These are phyloP conservation scores for Aspergillus ochraceus DNA, from an alignment of 2,329 filamentous ascomycete species.

Conservation along the genomic window DNA sequence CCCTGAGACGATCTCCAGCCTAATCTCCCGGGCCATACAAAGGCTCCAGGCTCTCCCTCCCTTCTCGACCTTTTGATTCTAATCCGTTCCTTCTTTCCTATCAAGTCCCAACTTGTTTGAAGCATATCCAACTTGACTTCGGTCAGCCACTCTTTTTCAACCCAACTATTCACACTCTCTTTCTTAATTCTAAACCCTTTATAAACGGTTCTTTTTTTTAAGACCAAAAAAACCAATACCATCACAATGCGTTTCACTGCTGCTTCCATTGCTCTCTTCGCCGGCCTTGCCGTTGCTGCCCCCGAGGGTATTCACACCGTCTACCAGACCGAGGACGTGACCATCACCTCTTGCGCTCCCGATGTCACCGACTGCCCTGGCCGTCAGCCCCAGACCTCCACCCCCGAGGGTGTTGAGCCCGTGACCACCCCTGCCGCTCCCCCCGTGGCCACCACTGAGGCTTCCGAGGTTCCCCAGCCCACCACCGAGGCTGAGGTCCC, in stretches of 20 bases:
- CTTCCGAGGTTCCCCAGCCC: neutral
- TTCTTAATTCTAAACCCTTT: slow-evolving; percentile 9
- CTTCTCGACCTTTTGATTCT: slow-evolving; percentile 24
- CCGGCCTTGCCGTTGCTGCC: slow-evolving; percentile 40
- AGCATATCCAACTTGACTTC: slow-evolving; percentile 41
- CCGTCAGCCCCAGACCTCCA: slow-evolving; percentile 19
- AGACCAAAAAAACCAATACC: slow-evolving; percentile 15
- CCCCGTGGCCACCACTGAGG: neutral
- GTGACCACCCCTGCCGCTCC: slow-evolving; percentile 10
- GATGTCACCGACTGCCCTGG: slow-evolving; percentile 61
- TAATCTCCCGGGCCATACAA: slow-evolving; percentile 45
- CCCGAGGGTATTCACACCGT: slow-evolving; percentile 46
- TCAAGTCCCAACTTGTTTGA: slow-evolving; percentile 35
- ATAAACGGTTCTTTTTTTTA: slow-evolving; percentile 20
- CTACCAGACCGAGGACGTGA: slow-evolving; percentile 60
- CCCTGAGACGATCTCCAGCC: slow-evolving; percentile 30
- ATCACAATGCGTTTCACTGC: slow-evolving; percentile 48
- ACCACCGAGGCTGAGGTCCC: neutral
- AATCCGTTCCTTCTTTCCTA: slow-evolving; percentile 25
- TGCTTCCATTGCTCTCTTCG: slow-evolving; percentile 43
- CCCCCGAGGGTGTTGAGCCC: slow-evolving; percentile 24
- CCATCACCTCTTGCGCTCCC: slow-evolving; percentile 63
- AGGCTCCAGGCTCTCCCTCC: slow-evolving; percentile 29
- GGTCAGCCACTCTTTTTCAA: slow-evolving; percentile 45
- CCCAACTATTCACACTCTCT: slow-evolving; percentile 37